phyloP scores from a whole-genome alignment of 2,329 filamentous ascomycete species.

The Fusarium keratoplasticum region DNA sequence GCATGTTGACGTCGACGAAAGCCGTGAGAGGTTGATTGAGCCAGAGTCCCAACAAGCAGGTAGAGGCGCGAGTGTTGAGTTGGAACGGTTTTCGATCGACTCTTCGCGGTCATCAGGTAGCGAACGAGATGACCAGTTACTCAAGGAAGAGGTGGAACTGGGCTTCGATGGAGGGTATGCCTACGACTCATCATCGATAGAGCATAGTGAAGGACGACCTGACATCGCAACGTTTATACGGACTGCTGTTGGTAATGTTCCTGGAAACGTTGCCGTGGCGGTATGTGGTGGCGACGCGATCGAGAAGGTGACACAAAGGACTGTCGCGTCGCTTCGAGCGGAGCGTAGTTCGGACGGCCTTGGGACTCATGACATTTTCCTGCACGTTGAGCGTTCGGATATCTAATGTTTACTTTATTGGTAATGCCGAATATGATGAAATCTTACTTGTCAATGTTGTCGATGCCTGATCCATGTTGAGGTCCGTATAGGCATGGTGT shows the following conservation, averaged over 20 bases:
- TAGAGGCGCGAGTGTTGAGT: conserved; percentile 27
- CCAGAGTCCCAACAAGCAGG: conserved; percentile 9
- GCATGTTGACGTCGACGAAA: conserved; percentile 25
- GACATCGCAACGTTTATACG: conserved; percentile 37
- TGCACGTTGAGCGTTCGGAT: conserved; percentile 40
- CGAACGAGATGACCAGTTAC: conserved; percentile 32
- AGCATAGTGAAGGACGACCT: conserved; percentile 39
- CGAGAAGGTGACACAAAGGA: conserved; percentile 32
- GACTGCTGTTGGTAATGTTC: conserved; percentile 22
- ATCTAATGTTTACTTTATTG: conserved; percentile 17
- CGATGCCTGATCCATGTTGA: background rate
- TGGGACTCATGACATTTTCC: conserved; percentile 25
- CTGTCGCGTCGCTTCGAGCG: conserved; percentile 24
- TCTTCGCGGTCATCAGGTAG: conserved; percentile 29
- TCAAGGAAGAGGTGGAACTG: conserved; percentile 42
- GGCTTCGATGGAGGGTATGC: conserved; percentile 27
- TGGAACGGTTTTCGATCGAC: conserved; percentile 41
- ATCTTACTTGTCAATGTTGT: background rate
- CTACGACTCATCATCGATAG: conserved; percentile 23
- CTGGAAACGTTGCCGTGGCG: conserved; percentile 36
- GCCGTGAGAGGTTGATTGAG: conserved; percentile 37
- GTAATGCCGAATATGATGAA: conserved; percentile 1
- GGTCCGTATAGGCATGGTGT: background rate
- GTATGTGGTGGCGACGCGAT: conserved; percentile 39
- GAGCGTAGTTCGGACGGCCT: conserved; percentile 22